phyloP scores from a whole-genome alignment of 108 stramenopile species.

The Phaeodactylum tricornutum region DNA sequence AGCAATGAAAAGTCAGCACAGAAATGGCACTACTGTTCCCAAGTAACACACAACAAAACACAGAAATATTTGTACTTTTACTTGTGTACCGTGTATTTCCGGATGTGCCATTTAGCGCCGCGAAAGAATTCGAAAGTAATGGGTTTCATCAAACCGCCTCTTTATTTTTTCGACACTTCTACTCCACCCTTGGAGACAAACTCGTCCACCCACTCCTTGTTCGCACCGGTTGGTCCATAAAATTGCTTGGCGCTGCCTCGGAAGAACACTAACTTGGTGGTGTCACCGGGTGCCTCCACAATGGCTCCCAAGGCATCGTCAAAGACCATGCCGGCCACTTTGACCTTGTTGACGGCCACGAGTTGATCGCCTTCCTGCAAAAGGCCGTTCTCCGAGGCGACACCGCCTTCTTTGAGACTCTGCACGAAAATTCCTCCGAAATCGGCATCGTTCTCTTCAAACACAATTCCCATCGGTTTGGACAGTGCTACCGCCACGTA shows the following conservation, averaged over 20 bases:
- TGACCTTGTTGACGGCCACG: constrained; percentile 55
- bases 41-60: too few species aligned
- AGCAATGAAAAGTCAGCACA: too few species aligned
- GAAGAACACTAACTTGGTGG: constrained; percentile 55
- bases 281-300: constrained; percentile 48
- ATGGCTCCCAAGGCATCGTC: constrained; percentile 77
- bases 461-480: constrained; percentile 89
- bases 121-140: neutral
- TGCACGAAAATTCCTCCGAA: constrained; percentile 80
- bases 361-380: constrained; percentile 71
- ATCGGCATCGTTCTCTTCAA: constrained; percentile 84
- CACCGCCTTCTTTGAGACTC: constrained; percentile 57
- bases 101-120: too few species aligned
- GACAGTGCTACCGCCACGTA: constrained; percentile 52
- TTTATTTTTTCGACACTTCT: constrained; percentile 10
- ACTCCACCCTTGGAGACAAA: constrained; percentile 50
- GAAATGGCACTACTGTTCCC: too few species aligned
- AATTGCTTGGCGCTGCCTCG: constrained; percentile 71
- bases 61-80: too few species aligned
- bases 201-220: constrained; percentile 69
- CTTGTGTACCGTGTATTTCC: too few species aligned
- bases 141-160: neutral
- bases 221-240: constrained; percentile 78
- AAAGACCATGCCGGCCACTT: constrained; percentile 60
- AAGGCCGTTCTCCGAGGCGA: constrained; percentile 40